Evolutionary conservation across 768 basidiomycete species (phyloP), one percentile per base, ranked within the genome.

Genomic region (Lyophyllum semitale): DNA sequence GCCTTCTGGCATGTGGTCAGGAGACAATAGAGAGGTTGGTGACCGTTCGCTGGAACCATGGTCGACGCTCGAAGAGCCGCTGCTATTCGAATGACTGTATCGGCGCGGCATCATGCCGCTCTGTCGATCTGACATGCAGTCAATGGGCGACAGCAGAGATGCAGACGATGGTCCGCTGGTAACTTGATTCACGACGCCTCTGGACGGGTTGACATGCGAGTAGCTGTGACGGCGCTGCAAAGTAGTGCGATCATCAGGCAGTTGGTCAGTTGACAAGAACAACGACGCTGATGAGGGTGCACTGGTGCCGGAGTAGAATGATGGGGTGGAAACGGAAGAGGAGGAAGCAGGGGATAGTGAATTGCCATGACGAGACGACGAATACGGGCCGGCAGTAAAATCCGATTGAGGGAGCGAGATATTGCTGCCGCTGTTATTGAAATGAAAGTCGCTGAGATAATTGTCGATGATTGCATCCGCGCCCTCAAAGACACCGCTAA

Each of bases 201-300:
- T 30, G 35, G 2, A 48, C 18, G 26, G 12, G 25, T n/a, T 43
- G 38, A 25, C 37, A 12, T 52, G 40, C 6, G 58, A 59, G 29
- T 47, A 48, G 37, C 54, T 61, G 27, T 58, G 54, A n/a, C 51
- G 57, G 23, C 58, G 53, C 20, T 22, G 49, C 23, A 51, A 3
- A 26, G 7, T 15, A 26, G 6, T 40, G 30, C 26, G 51, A 33
- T 8, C 25, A 29, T 33, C 27, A 32, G 44, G 29, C 45, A 23
- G 12, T 18, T 32, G 27, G 15, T 43, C 38, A 30, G 5, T 48
- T 4, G 53, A 46, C 26, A 38, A 41, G 13, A 51, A 38, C 22
- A 49, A 17, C n/a, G 23, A 18, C 9, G 7, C 7, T 11, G 51
- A 50, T 17, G 48, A 46, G 35, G 37, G 15, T 2, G 38, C n/a